A percentile compares a stretch with the other conserved stretches of the same genome.
phyloP scores from a whole-genome alignment of 352 stramenopile species.

The Globisporangium cylindrosporum region DNA sequence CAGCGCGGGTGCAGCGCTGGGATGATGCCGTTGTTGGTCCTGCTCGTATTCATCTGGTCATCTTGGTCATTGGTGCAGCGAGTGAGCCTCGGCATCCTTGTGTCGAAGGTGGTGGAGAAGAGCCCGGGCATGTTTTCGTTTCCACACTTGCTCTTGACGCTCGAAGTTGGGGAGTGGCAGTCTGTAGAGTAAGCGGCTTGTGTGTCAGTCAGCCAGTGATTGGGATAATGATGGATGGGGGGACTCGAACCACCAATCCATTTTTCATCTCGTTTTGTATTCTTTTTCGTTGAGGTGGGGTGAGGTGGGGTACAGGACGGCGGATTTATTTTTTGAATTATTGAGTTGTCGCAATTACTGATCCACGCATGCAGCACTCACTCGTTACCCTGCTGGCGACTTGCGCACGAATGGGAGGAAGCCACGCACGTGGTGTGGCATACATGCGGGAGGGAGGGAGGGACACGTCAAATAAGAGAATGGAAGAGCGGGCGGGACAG shows the following conservation, averaged over 20 bases:
- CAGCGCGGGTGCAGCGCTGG: conserved; percentile 33
- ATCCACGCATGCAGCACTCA: not conserved
- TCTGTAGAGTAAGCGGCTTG: not conserved
- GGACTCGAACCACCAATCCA: not conserved
- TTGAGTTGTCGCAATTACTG: not conserved
- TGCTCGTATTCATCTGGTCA: not conserved
- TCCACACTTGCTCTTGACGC: not conserved
- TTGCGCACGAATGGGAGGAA: not conserved
- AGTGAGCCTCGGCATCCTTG: not conserved
- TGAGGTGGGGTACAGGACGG: not conserved
- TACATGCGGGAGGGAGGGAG: not conserved
- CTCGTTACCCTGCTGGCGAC: not conserved
- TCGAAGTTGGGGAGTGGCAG: not conserved
- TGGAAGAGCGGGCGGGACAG: not conserved
- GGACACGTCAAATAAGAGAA: not conserved
- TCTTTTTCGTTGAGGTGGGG: not conserved
- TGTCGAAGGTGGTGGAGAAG: not conserved
- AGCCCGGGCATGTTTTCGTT: not conserved
- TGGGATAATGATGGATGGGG: no score
- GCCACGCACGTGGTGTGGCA: not conserved
- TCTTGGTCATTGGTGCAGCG: not conserved
- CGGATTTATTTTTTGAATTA: not conserved
- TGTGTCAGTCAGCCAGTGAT: not conserved
- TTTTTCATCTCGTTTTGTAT: not conserved
- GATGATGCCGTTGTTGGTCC: not conserved